Percentiles rank a stretch among this genome's conserved stretches.
phyloP scores from a whole-genome alignment of 352 stramenopile species.

The Phytophthora citricola region DNA sequence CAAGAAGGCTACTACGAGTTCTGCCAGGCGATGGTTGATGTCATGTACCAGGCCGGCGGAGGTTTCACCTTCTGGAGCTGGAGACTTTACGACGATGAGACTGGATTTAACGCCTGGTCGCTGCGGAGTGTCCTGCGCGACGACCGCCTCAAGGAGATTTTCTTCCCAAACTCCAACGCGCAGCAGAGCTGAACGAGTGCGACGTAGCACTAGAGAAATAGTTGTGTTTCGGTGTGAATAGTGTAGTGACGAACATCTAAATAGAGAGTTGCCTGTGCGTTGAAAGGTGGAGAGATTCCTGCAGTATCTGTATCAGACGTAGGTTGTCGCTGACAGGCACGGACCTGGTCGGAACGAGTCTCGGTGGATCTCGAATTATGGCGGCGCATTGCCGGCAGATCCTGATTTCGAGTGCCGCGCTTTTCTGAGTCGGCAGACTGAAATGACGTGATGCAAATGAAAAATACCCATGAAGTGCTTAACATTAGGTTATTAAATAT shows the following conservation, averaged over 20 bases:
- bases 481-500: background rate
- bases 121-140: slow-evolving; percentile 68
- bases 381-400: background rate
- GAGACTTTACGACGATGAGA: slow-evolving; percentile 67
- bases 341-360: slow-evolving; percentile 8
- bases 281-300: background rate
- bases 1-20: slow-evolving; percentile 59
- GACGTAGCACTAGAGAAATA: background rate
- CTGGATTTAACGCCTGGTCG: slow-evolving; percentile 67
- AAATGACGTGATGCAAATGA: no score
- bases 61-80: slow-evolving; percentile 81
- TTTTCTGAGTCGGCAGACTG: slow-evolving; percentile 8
- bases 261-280: slow-evolving; percentile 9
- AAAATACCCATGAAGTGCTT: background rate
- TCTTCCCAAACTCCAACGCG: slow-evolving; percentile 14
- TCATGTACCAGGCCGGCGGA: slow-evolving; percentile 58
- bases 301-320: slow-evolving; percentile 12
- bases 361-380: background rate
- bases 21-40: slow-evolving; percentile 53
- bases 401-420: slow-evolving; percentile 4
- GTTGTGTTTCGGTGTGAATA: slow-evolving; percentile 13
- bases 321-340: background rate
- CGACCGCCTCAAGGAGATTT: slow-evolving; percentile 34
- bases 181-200: slow-evolving; percentile 15
- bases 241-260: background rate